Conservation (phyloP, 495 filamentous ascomycete genomes). For the Friedmanniomyces simplex region DNA sequence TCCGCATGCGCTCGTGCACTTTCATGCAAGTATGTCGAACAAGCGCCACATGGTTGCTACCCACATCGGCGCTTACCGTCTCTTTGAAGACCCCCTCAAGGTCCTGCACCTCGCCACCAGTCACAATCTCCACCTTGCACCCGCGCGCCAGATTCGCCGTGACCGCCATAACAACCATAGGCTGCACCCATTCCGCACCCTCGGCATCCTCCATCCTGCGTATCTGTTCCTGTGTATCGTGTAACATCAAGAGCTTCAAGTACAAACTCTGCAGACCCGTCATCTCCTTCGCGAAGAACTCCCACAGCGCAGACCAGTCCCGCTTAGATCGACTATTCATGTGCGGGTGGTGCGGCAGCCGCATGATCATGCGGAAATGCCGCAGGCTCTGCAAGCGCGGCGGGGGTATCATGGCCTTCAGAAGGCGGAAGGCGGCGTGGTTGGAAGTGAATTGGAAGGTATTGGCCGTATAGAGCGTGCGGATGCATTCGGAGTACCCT, state of each 20-base stretch:
- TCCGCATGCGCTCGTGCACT: not conserved
- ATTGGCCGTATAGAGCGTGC: constrained; percentile 24
- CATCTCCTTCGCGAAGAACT: constrained; percentile 17
- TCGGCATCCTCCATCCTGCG: constrained; percentile 3
- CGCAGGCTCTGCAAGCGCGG: constrained; percentile 15
- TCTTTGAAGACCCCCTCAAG: not conserved
- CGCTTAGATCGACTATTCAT: constrained; percentile 12
- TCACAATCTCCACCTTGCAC: constrained; percentile 16
- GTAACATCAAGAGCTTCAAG: constrained; percentile 1
- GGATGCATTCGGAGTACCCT: constrained; percentile 23
- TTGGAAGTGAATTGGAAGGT: constrained; percentile 33
- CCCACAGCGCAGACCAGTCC: constrained; percentile 15
- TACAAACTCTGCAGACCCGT: constrained; percentile 8
- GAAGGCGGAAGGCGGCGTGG: constrained; percentile 15
- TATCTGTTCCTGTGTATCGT: constrained; percentile 10
- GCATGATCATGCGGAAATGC: constrained; percentile 16
- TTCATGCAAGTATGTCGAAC: not conserved
- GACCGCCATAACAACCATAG: constrained; percentile 14
- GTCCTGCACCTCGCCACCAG: constrained; percentile 9
- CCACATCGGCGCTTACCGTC: not conserved
- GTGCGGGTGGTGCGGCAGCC: constrained; percentile 16
- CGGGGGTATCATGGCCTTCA: constrained; percentile 13
- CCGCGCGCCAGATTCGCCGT: constrained; percentile 9
- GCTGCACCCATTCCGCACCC: constrained; percentile 10
- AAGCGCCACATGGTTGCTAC: not conserved